These are phyloP conservation scores for Colletotrichum endophyticum DNA, from an alignment of 2,329 filamentous ascomycete species.

Conservation along the genomic window DNA sequence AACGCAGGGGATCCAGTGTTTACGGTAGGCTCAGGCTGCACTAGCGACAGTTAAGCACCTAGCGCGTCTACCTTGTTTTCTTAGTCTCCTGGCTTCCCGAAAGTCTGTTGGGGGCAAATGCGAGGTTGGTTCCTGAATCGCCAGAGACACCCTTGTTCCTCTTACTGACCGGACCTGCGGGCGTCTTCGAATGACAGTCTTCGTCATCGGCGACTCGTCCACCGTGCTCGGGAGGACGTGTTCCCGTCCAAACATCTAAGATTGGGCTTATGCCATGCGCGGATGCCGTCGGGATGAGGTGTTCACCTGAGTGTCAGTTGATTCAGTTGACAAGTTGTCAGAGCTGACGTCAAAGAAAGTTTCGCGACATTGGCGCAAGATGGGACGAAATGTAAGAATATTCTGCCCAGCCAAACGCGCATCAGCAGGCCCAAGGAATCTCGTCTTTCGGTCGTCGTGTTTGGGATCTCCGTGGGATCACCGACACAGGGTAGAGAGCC, in stretches of 20 bases:
- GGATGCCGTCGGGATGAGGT: background rate
- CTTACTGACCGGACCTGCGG: background rate
- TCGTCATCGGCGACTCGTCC: background rate
- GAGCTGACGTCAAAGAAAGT: background rate
- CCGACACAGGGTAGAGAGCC: background rate
- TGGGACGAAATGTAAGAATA: background rate
- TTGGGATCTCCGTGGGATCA: conserved; percentile 15
- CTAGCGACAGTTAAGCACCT: background rate
- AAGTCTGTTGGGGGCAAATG: background rate
- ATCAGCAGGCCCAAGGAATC: background rate
- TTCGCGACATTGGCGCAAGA: background rate
- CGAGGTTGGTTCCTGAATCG: background rate
- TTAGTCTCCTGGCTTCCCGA: background rate
- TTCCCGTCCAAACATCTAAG: background rate
- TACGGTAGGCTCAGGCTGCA: background rate
- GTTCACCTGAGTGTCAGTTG: background rate
- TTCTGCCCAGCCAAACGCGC: background rate
- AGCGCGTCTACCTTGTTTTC: background rate
- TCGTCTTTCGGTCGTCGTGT: background rate
- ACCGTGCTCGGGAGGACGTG: background rate
- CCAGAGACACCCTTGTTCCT: background rate
- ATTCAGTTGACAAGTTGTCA: conserved; percentile 3
- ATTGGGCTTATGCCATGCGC: background rate
- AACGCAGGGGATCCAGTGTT: background rate
- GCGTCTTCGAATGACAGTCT: background rate